A percentile compares a stretch with the other conserved stretches of the same genome.
phyloP scores from a whole-genome alignment of 2,329 filamentous ascomycete genomes.

The Apiospora marii region DNA sequence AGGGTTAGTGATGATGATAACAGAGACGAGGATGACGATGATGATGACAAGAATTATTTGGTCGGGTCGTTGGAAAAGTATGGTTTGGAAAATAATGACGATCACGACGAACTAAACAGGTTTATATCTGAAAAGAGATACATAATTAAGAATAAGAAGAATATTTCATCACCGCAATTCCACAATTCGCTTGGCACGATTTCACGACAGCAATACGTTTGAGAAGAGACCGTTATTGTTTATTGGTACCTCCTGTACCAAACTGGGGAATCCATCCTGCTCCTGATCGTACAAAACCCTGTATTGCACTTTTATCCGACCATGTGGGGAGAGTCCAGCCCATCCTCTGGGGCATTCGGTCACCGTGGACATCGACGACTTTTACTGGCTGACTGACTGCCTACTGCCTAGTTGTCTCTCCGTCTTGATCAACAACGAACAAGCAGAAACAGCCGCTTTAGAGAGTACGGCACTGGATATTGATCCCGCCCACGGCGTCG shows the following conservation, averaged over 20 bases:
- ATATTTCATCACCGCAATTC: too few species aligned
- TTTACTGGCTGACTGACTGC: not conserved
- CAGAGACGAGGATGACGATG: too few species aligned
- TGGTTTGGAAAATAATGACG: not conserved
- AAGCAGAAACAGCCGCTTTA: too few species aligned
- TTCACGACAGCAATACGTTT: too few species aligned
- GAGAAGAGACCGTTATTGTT: not conserved
- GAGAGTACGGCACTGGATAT: not conserved
- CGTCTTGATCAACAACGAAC: too few species aligned
- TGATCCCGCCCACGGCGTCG: not conserved
- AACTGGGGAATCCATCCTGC: not conserved
- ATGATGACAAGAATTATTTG: too few species aligned
- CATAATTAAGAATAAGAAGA: not conserved
- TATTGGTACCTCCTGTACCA: not conserved
- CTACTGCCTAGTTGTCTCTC: too few species aligned
- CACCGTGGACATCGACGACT: not conserved
- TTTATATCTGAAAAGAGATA: not conserved
- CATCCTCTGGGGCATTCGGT: not conserved
- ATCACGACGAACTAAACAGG: not conserved
- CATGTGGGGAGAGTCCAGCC: not conserved
- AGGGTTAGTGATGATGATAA: not conserved
- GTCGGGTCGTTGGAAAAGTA: not conserved
- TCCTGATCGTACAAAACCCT: not conserved
- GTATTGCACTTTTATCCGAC: not conserved
- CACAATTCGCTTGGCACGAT: too few species aligned